Base-by-base conservation (phyloP, 345 rosid species). In the Fremontodendron californicum region DNA sequence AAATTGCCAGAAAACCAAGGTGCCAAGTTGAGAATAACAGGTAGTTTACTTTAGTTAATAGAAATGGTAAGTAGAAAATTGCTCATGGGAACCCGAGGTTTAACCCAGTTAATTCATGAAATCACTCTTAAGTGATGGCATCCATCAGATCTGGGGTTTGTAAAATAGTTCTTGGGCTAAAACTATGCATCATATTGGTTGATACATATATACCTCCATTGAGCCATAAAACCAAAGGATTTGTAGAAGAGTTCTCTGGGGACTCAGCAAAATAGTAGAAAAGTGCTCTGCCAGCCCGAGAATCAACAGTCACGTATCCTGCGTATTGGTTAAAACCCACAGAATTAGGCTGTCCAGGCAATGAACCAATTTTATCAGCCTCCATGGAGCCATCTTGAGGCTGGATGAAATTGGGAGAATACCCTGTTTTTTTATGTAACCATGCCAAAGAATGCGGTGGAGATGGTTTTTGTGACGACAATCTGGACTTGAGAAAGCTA, bases 201-300 rank as follows among this genome's bases (percentile, higher is more conserved):
- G 19, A 15, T 10, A 15, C 6, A 19, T 15, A 9, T 5, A 16
- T 16, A 74, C 78, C 82, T 79, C 78, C 75, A 39, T 79, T 79
- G 40, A 79, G 75, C 78, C 82, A 79, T 71, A 79, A 75, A 75
- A 79, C 71, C 64, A 79, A 46, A 39, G 78, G 82, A 27, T 79
- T 79, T 23, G 65, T 37, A 1, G 82, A 75, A 69, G 82, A 60
- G 37, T 79, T 69, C 12, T 69, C 45, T 13, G 82, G 78, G 6
- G 82, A 79, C 76, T 79, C 82, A 5, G 63, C 64, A 27, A 79
- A 79, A 27, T 79, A 79, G 45, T 79, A 79, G 65, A 79, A 79
- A 12, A 79, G 74, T 0, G 79, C 79, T 69, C 82, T 60, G 18
- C 79, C 82, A 1, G 82, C 78, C 23, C 25, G 62, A 6, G 75